Evolutionary conservation across 108 stramenopile genomes (phyloP).

Genomic region (Parietichytrium sp.): DNA sequence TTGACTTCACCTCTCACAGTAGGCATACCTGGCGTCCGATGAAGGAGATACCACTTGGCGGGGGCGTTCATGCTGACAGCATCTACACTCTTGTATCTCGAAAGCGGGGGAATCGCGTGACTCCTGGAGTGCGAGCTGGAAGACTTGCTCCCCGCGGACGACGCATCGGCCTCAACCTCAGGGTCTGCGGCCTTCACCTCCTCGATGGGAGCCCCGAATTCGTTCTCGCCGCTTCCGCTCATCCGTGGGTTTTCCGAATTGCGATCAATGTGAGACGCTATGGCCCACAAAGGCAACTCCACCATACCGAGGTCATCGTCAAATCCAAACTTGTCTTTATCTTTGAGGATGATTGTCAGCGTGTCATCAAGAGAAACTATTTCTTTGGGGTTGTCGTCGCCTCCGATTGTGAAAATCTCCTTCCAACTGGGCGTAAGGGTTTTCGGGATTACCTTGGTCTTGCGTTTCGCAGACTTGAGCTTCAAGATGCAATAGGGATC

Average conservation of each 20-base stretch:
- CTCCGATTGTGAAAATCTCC: background rate
- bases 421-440: conserved; percentile 16
- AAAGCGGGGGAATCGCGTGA: conserved; percentile 4
- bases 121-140: too few relatives aligned
- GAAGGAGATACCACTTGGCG: background rate
- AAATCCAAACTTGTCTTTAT: background rate
- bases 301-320: conserved; percentile 24
- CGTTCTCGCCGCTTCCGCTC: too few relatives aligned
- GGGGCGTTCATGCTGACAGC: background rate
- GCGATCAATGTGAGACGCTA: background rate
- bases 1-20: conserved; percentile 15
- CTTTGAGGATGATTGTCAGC: background rate
- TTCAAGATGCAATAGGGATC: conserved; percentile 2
- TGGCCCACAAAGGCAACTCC: conserved; percentile 17
- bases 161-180: too few relatives aligned
- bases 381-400: background rate
- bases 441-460: background rate
- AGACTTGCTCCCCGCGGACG: too few relatives aligned
- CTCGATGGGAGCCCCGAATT: too few relatives aligned
- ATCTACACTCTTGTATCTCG: background rate
- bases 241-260: too few relatives aligned
- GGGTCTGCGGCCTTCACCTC: too few relatives aligned
- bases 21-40: background rate
- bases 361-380: background rate
- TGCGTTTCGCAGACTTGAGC: background rate